These are phyloP conservation scores for Aspergillus fumigatiaffinis DNA, from an alignment of 2,329 filamentous ascomycete species.

Conservation along the genomic window DNA sequence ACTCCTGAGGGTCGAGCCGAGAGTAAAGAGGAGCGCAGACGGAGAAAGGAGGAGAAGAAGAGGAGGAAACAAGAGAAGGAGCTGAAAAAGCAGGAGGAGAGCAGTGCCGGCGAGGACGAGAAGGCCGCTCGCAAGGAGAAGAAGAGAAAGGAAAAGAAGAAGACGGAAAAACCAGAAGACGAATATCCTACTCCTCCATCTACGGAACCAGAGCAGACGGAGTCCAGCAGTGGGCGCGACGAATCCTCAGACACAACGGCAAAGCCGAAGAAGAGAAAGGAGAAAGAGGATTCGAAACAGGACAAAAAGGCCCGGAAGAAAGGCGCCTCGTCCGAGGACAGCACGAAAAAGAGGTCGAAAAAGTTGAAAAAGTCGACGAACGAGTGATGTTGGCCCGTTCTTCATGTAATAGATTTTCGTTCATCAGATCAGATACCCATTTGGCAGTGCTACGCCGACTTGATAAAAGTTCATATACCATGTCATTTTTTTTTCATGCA, in stretches of 20 bases:
- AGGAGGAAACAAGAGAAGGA: conserved; percentile 17
- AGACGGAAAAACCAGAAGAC: conserved; percentile 17
- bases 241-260: conserved; percentile 27
- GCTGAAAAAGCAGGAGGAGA: conserved; percentile 22
- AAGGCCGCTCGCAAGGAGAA: conserved; percentile 23
- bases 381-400: neutral
- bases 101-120: conserved; percentile 19
- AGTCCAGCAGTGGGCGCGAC: conserved; percentile 16
- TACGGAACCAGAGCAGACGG: conserved; percentile 20
- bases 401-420: conserved; percentile 1
- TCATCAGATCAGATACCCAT: conserved; percentile 29
- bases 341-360: conserved; percentile 41
- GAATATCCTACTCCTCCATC: conserved; percentile 32
- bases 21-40: conserved; percentile 5
- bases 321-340: conserved; percentile 16
- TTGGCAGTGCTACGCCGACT: conserved; percentile 16
- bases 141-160: conserved; percentile 18
- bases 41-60: conserved; percentile 13
- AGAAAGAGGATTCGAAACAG: conserved; percentile 24
- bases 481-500: conserved; percentile 1
- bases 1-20: conserved; percentile 11
- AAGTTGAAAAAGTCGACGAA: conserved; percentile 17
- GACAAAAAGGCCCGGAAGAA: conserved; percentile 17
- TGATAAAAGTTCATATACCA: conserved; percentile 11
- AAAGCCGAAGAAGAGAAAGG: conserved; percentile 26